phyloP scores from a whole-genome alignment of 179 eudicot genomes.

The Silene coronaria region DNA sequence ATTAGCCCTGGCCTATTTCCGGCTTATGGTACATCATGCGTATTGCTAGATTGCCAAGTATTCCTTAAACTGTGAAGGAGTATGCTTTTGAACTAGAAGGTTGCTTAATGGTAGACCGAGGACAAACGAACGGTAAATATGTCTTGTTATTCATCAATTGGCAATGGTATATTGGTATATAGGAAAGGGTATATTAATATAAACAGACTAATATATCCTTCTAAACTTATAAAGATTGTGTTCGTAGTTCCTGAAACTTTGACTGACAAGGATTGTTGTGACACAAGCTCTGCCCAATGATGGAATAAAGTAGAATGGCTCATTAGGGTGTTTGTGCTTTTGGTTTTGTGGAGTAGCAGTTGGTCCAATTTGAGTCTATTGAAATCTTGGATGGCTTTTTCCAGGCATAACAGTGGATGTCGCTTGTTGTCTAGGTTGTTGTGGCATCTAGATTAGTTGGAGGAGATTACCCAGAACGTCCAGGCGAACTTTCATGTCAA shows the following conservation, averaged over 20 bases:
- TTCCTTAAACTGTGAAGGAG: neutral
- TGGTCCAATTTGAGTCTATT: neutral
- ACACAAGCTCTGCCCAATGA: neutral
- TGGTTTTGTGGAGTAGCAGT: neutral
- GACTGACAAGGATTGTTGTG: neutral
- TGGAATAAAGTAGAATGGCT: neutral
- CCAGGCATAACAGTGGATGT: constrained; percentile 6
- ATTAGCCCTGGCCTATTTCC: too few relatives aligned
- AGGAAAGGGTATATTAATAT: neutral
- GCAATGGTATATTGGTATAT: neutral
- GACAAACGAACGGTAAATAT: neutral
- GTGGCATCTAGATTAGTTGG: constrained; percentile 41
- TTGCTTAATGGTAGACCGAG: neutral
- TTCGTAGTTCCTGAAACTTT: neutral
- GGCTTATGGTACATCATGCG: too few relatives aligned
- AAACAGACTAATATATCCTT: neutral
- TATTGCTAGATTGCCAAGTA: neutral
- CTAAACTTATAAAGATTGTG: neutral
- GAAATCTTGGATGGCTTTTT: constrained; percentile 4
- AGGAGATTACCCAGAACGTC: constrained; percentile 67
- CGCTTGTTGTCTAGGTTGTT: constrained; percentile 30
- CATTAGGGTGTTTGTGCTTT: neutral
- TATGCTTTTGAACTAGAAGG: neutral
- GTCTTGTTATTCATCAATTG: neutral
- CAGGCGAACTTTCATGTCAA: constrained; percentile 80